Percentiles rank a stretch among this genome's conserved stretches.
These are phyloP conservation scores for Westerdykella aurantiaca DNA, from an alignment of 2,329 filamentous ascomycete species.

Conservation along the genomic window DNA sequence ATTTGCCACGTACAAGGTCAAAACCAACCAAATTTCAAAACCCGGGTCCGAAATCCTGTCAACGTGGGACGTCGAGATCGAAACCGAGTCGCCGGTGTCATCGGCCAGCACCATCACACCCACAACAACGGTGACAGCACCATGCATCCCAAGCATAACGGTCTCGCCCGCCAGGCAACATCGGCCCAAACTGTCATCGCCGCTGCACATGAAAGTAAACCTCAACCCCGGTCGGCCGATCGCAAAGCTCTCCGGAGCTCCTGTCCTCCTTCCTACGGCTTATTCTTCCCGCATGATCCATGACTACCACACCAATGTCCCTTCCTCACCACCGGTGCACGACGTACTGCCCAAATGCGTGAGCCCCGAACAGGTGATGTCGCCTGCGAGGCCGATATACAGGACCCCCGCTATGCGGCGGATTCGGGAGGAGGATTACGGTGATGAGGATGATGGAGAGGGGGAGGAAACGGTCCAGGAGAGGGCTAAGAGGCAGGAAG, in stretches of 20 bases:
- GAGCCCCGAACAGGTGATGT: conserved; percentile 18
- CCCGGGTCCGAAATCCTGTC: conserved; percentile 54
- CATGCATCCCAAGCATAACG: conserved; percentile 23
- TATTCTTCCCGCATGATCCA: conserved; percentile 36
- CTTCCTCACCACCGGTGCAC: conserved; percentile 28
- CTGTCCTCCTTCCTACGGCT: conserved; percentile 36
- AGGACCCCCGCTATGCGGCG: conserved; percentile 11
- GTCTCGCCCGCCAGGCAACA: conserved; percentile 22
- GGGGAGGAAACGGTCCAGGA: conserved; percentile 14
- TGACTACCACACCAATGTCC: conserved; percentile 12
- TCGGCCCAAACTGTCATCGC: conserved; percentile 20
- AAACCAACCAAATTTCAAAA: conserved; percentile 63
- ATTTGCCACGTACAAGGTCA: conserved; percentile 69
- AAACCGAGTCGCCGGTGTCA: conserved; percentile 13
- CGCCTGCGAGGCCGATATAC: conserved; percentile 12
- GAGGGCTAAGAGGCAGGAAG: conserved; percentile 20
- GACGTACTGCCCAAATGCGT: conserved; percentile 4
- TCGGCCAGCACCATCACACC: conserved; percentile 17
- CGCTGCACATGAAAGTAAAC: conserved; percentile 12
- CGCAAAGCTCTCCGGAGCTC: conserved; percentile 29
- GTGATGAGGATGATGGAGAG: conserved; percentile 12
- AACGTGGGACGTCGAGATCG: conserved; percentile 19
- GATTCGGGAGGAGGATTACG: conserved; percentile 8
- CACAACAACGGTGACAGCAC: conserved; percentile 7
- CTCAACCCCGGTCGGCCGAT: conserved; percentile 29